These are phyloP conservation scores for Paraconiothyrium brasiliense DNA, from an alignment of 2,329 filamentous ascomycete species.

Conservation along the genomic window DNA sequence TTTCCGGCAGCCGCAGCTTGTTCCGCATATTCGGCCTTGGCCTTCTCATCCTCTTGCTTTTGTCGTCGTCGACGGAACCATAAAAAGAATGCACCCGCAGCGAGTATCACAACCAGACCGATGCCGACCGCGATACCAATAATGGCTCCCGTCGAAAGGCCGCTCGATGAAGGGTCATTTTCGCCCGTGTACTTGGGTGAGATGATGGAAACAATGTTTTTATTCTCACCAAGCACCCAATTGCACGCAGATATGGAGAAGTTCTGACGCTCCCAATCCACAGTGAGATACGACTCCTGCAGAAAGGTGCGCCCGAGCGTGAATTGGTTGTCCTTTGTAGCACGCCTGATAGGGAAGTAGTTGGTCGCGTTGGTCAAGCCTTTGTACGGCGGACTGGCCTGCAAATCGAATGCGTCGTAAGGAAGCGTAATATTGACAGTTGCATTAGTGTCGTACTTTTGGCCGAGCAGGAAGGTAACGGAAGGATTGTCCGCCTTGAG, in stretches of 20 bases:
- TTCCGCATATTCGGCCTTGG: constrained; percentile 37
- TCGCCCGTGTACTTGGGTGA: constrained; percentile 36
- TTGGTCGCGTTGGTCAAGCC: constrained; percentile 67
- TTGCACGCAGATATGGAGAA: constrained; percentile 57
- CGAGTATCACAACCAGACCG: constrained; percentile 45
- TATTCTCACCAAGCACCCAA: constrained; percentile 39
- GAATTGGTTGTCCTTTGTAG: constrained; percentile 63
- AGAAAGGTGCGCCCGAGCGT: constrained; percentile 74
- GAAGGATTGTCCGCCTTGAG: constrained; percentile 55
- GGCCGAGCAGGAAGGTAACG: constrained; percentile 56
- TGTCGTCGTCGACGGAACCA: constrained; percentile 45
- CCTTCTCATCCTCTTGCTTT: constrained; percentile 28
- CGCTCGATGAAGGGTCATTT: constrained; percentile 14
- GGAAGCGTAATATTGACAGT: constrained; percentile 58
- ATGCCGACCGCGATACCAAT: constrained; percentile 56
- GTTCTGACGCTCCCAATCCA: constrained; percentile 59
- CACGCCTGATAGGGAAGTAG: constrained; percentile 73
- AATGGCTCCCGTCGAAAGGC: constrained; percentile 48
- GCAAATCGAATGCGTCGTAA: constrained; percentile 61
- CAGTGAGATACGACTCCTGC: constrained; percentile 69
- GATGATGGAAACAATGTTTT: constrained; percentile 45
- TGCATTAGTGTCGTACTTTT: constrained; percentile 41
- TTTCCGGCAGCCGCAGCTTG: constrained; percentile 34
- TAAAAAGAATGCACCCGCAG: constrained; percentile 44
- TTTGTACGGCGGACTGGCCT: constrained; percentile 59